Evolutionary conservation across 2,329 filamentous ascomycete genomes (phyloP).

Genomic region (Neofusicoccum sp.): DNA sequence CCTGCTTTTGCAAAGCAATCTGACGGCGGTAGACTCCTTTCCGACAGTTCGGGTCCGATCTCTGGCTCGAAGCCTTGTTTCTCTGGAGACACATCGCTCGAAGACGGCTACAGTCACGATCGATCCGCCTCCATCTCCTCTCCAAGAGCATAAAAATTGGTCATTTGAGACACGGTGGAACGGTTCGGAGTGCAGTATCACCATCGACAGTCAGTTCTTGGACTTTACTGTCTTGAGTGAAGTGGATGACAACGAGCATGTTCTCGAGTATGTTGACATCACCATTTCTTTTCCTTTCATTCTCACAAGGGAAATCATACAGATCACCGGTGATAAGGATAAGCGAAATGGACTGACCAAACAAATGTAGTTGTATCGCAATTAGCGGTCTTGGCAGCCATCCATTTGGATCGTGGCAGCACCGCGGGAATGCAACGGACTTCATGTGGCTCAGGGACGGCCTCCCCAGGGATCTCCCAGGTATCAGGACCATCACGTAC

Average conservation of each 20-base stretch:
- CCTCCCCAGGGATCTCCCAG: neutral
- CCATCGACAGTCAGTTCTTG: neutral
- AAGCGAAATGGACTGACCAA: no score
- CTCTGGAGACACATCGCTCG: neutral
- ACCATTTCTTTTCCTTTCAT: no score
- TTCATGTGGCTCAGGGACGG: slow-evolving; percentile 4
- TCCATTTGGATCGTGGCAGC: neutral
- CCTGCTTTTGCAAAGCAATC: neutral
- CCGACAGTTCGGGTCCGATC: neutral
- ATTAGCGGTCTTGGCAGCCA: neutral
- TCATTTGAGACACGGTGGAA: neutral
- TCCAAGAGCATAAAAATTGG: neutral
- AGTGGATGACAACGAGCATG: neutral
- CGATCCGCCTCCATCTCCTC: neutral
- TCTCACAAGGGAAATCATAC: no score
- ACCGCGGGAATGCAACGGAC: neutral
- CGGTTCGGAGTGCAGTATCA: neutral
- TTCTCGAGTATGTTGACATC: neutral
- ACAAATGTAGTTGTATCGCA: no score
- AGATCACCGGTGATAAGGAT: no score
- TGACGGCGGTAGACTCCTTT: neutral
- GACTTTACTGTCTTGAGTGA: neutral
- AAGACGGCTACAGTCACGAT: neutral
- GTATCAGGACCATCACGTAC: neutral
- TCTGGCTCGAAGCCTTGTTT: neutral